Evolutionary conservation across 371 early-diverging fungal species (phyloP).

Genomic region (Syncephalis plumigaleata): DNA sequence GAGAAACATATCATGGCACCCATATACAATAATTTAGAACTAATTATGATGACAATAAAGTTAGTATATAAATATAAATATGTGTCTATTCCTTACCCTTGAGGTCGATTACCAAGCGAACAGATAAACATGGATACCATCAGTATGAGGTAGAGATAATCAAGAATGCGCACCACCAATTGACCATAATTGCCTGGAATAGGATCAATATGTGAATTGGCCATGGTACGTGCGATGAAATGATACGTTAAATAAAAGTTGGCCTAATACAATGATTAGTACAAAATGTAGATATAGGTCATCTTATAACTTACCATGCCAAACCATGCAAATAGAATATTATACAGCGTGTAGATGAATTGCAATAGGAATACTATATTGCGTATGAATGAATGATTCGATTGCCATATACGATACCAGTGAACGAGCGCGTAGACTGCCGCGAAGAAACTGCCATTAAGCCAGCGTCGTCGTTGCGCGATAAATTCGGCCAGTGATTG

Average conservation of each 20-base stretch:
- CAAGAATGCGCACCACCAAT: slow-evolving; percentile 23
- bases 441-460: slow-evolving; percentile 71
- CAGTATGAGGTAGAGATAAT: slow-evolving; percentile 41
- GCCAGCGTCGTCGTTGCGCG: slow-evolving; percentile 76
- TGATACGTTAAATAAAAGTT: slow-evolving; percentile 64
- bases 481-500: slow-evolving; percentile 62
- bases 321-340: slow-evolving; percentile 57
- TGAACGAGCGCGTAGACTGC: slow-evolving; percentile 35
- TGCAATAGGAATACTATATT: slow-evolving; percentile 44
- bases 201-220: slow-evolving; percentile 1
- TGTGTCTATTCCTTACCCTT: slow-evolving; percentile 21
- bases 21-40: slow-evolving; percentile 35
- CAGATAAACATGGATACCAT: slow-evolving; percentile 43
- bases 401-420: slow-evolving; percentile 33
- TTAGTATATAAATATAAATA: too few relatives aligned
- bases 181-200: slow-evolving; percentile 8
- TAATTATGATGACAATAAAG: too few relatives aligned
- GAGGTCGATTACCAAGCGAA: slow-evolving; percentile 67
- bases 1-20: slow-evolving; percentile 33
- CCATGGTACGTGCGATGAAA: slow-evolving; percentile 36
- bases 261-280: slow-evolving; percentile 20
- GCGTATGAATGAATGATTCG: slow-evolving; percentile 35
- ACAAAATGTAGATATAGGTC: neutral
- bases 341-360: slow-evolving; percentile 38
- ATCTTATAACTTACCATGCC: slow-evolving; percentile 25